Conservation (phyloP, 2,329 filamentous ascomycete species). For the Drechslera avenae region DNA sequence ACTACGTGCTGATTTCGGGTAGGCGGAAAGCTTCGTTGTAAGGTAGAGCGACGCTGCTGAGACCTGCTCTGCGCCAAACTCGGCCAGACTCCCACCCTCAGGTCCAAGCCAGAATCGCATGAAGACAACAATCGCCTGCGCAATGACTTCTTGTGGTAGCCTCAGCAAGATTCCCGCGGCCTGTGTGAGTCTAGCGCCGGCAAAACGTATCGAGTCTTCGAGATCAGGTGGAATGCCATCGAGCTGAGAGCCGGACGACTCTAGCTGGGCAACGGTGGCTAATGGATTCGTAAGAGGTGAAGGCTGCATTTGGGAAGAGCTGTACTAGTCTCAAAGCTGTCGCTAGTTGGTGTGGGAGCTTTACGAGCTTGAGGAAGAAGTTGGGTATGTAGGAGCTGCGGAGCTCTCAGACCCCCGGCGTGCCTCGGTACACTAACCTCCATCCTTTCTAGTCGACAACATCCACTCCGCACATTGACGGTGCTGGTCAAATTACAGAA, state of each 20-base stretch:
- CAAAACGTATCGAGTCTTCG: slow-evolving; percentile 73
- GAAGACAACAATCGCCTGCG: slow-evolving; percentile 81
- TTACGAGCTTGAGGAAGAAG: slow-evolving; percentile 5
- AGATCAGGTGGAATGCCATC: slow-evolving; percentile 68
- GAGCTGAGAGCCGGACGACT: slow-evolving; percentile 59
- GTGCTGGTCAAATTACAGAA: not conserved
- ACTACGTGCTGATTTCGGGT: slow-evolving; percentile 76
- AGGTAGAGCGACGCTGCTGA: slow-evolving; percentile 84
- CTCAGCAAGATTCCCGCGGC: slow-evolving; percentile 80
- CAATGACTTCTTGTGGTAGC: slow-evolving; percentile 82
- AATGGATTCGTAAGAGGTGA: slow-evolving; percentile 68
- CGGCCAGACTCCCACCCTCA: slow-evolving; percentile 55
- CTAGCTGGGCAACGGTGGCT: slow-evolving; percentile 73
- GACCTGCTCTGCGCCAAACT: slow-evolving; percentile 68
- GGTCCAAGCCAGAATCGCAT: slow-evolving; percentile 77
- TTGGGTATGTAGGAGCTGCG: slow-evolving; percentile 9
- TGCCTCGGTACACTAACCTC: slow-evolving; percentile 6
- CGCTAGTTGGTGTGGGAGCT: not conserved
- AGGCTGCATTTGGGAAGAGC: slow-evolving; percentile 29
- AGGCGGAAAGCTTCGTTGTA: slow-evolving; percentile 78
- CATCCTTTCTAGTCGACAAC: slow-evolving; percentile 6
- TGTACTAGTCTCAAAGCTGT: not conserved
- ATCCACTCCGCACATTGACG: not conserved
- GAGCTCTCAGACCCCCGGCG: slow-evolving; percentile 4
- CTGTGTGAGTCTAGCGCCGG: slow-evolving; percentile 75